Percentiles rank a stretch among this genome's conserved stretches.
phyloP scores from a whole-genome alignment of 2,329 filamentous ascomycete species.

The Colletotrichum lindemuthianum region DNA sequence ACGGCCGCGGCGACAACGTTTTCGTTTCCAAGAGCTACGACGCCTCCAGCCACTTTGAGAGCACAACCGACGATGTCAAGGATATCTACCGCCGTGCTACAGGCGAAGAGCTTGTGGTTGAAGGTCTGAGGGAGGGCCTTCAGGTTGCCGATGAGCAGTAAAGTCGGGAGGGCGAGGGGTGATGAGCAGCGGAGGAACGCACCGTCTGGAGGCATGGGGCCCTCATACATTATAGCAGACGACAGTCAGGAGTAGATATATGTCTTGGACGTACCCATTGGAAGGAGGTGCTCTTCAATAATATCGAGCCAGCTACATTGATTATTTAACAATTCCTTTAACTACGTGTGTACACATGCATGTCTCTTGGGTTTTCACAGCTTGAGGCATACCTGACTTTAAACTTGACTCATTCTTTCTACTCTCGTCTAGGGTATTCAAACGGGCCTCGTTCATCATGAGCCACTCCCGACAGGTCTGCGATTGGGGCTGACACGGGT shows the following conservation, averaged over 20 bases:
- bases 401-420: slow-evolving; percentile 2
- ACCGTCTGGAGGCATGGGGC: slow-evolving; percentile 28
- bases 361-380: background rate
- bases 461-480: background rate
- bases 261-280: slow-evolving; percentile 30
- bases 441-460: slow-evolving; percentile 14
- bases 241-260: slow-evolving; percentile 30
- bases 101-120: slow-evolving; percentile 87
- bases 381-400: background rate
- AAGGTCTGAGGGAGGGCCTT: slow-evolving; percentile 84
- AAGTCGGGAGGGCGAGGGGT: slow-evolving; percentile 8
- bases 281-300: slow-evolving; percentile 26
- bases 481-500: background rate
- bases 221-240: slow-evolving; percentile 28
- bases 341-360: background rate
- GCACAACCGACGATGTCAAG: slow-evolving; percentile 87
- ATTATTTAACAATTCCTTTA: background rate
- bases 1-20: slow-evolving; percentile 87
- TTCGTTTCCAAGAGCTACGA: slow-evolving; percentile 99
- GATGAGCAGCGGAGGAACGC: slow-evolving; percentile 8
- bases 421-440: slow-evolving; percentile 33
- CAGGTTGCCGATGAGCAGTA: slow-evolving; percentile 76
- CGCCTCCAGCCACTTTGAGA: slow-evolving; percentile 97
- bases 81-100: slow-evolving; percentile 89
- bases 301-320: slow-evolving; percentile 23